Evolutionary conservation across 2,329 filamentous ascomycete species (phyloP), one percentile per base, ranked within the genome.

Genomic region (Penicillium sp.): DNA sequence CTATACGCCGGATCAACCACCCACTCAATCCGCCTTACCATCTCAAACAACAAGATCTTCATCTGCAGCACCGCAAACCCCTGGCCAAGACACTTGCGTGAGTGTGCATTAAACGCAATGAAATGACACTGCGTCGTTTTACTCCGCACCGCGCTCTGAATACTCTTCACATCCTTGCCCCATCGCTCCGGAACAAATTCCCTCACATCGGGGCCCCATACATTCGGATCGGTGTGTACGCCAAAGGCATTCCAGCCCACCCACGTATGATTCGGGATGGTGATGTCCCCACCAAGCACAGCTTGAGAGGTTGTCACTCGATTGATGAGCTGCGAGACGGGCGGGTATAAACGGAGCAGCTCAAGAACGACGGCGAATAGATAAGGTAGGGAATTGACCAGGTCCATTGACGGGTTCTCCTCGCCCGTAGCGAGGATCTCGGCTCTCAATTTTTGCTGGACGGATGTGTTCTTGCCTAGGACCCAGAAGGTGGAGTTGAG

Each of bases 271-370:
- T 63, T 62, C 1, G 75, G 75, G 14, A 79, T 69, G 2, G 66
- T 56, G n/a, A 79, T 64, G 5, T 63, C 51, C 0, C 63, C 63
- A 5, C 68, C 70, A 2, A 73, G 63, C 25, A 68, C 60, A 12
- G 73, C 69, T 0, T 75, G 66, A 2, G 64, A 61, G 2, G 62
- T 53, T 0, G 75, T 75, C 4, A 75, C 74, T 5, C 81, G 75
- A 55, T 83, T 83, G 63, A 83, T 78, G 43, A 84, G 72, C 59
- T 83, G 81, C 0, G 74, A 77, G 53, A 84, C 78, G 7, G 82
- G 81, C 0, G 82, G 82, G 57, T 79, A 81, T 48, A 84, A 72
- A 1, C 82, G 79, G 12, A 83, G 73, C 22, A 73, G 69, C 54
- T 84, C 81, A 61, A 80, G 78, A 20, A 83, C 70, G 25, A 80